Evolutionary conservation across 768 basidiomycete species (phyloP), one percentile per base, ranked within the genome.

Genomic region (Cubamyces sp.): DNA sequence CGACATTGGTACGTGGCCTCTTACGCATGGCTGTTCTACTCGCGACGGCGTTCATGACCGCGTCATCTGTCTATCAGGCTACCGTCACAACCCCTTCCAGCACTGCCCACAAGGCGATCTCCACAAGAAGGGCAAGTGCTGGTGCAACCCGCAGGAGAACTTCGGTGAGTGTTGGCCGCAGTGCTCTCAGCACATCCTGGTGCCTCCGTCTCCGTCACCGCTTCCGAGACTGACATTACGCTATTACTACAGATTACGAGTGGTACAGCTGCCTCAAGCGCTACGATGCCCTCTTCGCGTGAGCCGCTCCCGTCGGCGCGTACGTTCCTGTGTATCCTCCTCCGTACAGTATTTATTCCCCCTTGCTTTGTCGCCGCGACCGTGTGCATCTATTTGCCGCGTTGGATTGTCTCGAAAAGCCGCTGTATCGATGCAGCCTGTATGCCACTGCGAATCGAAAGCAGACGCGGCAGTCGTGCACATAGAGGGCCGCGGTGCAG

Each of bases 11-110:
- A 28, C 41, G 66, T 87, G 57, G 26, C 70, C 69, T 54, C 5
- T 41, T 26, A 18, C 18, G 30, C 37, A 16, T 18, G 19, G 43
- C 34, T 21, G 0, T 19, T 30, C 18, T 12, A 2, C 19, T 28
- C 6, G 45, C 28, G 45, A 37, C 28, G n/a, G 9, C 21, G 14
- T 4, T 15, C n/a, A 3, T n/a, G 15, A 12, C 21, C 34, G 34
- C 9, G 34, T n/a, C n/a, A 11, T 34, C 34, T 34, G 34, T 9
- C 9, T 16, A 25, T 4, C 56, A 73, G 71, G 88, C 3, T 98
- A 97, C 73, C 83, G 87, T 37, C 95, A 98, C 69, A 88, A 93
- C 68, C 94, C 94, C 12, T 98, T 98, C 85, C 92, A 94, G 74
- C 94, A 94, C 74, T 94, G 96, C 73, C 89, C 90, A 0, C 84